A percentile compares a stretch with the other conserved stretches of the same genome.
These are phyloP conservation scores for Chytriomyces sp. DNA, from an alignment of 192 early-diverging fungal genomes.

Conservation along the genomic window DNA sequence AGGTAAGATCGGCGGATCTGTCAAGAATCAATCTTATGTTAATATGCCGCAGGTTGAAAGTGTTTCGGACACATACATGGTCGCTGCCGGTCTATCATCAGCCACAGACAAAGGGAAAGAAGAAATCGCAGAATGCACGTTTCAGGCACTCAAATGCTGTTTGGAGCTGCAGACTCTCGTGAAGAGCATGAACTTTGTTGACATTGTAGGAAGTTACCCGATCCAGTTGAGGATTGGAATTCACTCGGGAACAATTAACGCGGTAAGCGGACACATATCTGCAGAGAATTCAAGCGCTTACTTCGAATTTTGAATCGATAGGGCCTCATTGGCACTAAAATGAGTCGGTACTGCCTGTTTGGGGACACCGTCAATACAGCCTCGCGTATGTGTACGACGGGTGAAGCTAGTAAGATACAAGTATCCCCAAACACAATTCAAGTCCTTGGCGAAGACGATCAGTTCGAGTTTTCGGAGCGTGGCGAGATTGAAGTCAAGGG, in stretches of 20 bases:
- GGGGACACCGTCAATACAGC: conserved; percentile 51
- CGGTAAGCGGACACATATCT: conserved; percentile 11
- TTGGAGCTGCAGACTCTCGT: conserved; percentile 14
- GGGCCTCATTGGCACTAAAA: conserved; percentile 49
- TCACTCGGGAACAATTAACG: conserved; percentile 40
- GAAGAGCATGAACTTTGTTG: conserved; percentile 9
- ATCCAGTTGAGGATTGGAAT: conserved; percentile 43
- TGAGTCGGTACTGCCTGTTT: conserved; percentile 53
- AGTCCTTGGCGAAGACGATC: conserved; percentile 22
- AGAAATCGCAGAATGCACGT: conserved; percentile 25
- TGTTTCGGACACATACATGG: conserved; percentile 41
- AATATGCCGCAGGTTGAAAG: conserved; percentile 16
- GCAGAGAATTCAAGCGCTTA: background rate
- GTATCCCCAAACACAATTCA: conserved; percentile 33
- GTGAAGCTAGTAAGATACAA: conserved; percentile 37
- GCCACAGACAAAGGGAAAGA: conserved; percentile 6
- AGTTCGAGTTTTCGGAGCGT: conserved; percentile 35
- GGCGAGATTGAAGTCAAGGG: conserved; percentile 49
- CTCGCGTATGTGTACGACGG: conserved; percentile 44
- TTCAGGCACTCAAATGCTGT: conserved; percentile 19
- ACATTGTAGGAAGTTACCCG: conserved; percentile 12
- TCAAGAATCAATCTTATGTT: background rate
- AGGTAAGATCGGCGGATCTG: background rate
- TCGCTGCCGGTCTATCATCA: conserved; percentile 26
- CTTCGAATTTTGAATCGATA: background rate